Evolutionary conservation across 192 early-diverging fungal species (phyloP), one percentile per base, ranked within the genome.

Genomic region (Coemansia javaensis): DNA sequence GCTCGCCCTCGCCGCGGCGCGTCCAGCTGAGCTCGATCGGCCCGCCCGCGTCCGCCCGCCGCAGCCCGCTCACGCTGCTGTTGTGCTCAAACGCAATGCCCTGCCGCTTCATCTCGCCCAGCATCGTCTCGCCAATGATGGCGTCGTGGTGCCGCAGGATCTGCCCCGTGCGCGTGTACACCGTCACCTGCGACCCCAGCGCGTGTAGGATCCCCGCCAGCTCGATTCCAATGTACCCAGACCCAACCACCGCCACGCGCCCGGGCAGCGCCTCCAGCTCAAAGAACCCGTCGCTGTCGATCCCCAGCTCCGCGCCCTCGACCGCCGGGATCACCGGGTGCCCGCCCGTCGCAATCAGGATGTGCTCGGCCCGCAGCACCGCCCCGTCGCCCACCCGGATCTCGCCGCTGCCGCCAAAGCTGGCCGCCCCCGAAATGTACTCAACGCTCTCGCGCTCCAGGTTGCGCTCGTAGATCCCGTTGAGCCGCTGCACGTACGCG

Each of bases 171-270:
- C 97, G 91, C 34, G 90, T 87, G 59, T 90, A 85, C 32, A 97
- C 78, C 12, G 82, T 88, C 25, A 88, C 86, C 21, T 93, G 74
- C 2, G 87, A 67, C 39, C 97, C 97, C n/a, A 97, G 78, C 28
- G 84, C 72, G 46, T 87, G 68, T 72, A 97, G 93, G 49, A 99
- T 89, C 27, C 93, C 91, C 7, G 91, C 94, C 9, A 99, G 74
- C 62, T 99, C 97, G 40, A 99, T 73, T 49, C 90, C 97, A 71
- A 99, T 99, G 65, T 99, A 99, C 3, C 94, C 91, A 8, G 90
- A 88, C 21, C 90, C 90, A 18, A 88, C 82, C 18, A 93, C 84
- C 30, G 84, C 80, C n/a, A 94, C 89, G 63, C 85, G 83, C 77
- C 93, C 91, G 39, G 96, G 96, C 66, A 91, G 82, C 23, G 85